Conservation (phyloP, 2,329 filamentous ascomycete genomes). For the Pyrenophora tritici-repentis region DNA sequence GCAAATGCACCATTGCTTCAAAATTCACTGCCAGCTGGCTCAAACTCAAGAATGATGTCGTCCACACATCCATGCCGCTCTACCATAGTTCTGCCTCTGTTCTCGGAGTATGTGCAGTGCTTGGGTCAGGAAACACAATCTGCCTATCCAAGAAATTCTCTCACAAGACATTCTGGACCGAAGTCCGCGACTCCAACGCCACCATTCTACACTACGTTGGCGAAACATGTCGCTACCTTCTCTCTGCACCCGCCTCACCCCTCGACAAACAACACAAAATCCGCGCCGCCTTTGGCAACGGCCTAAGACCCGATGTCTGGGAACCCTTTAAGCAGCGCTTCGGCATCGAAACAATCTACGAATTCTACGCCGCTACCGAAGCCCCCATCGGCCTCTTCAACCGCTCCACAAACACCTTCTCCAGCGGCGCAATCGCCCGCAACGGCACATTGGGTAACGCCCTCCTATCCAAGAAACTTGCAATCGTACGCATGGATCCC, state of each 20-base stretch:
- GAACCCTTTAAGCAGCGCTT: slow-evolving; percentile 49
- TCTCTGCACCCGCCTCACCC: slow-evolving; percentile 39
- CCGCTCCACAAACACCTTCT: slow-evolving; percentile 59
- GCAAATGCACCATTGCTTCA: slow-evolving; percentile 26
- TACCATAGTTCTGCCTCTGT: slow-evolving; percentile 44
- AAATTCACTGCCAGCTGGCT: slow-evolving; percentile 32
- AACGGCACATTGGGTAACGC: slow-evolving; percentile 66
- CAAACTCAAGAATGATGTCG: slow-evolving; percentile 33
- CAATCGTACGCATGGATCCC: slow-evolving; percentile 70
- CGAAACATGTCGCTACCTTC: slow-evolving; percentile 47
- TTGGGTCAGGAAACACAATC: slow-evolving; percentile 37
- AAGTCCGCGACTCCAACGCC: slow-evolving; percentile 41
- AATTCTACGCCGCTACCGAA: slow-evolving; percentile 51
- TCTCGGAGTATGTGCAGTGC: slow-evolving; percentile 33
- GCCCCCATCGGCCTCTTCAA: slow-evolving; percentile 66
- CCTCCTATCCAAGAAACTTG: slow-evolving; percentile 56
- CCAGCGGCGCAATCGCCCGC: slow-evolving; percentile 68
- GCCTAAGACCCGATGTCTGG: slow-evolving; percentile 51
- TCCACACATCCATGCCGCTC: slow-evolving; percentile 49
- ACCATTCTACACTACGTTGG: slow-evolving; percentile 49
- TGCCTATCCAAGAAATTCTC: slow-evolving; percentile 39
- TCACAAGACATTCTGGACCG: slow-evolving; percentile 48
- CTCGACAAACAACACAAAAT: slow-evolving; percentile 43
- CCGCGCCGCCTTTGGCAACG: slow-evolving; percentile 46
- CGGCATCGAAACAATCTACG: slow-evolving; percentile 43